Evolutionary conservation across 148 eudicot genomes (phyloP).

Genomic region (Hydrangea macrophylla): DNA sequence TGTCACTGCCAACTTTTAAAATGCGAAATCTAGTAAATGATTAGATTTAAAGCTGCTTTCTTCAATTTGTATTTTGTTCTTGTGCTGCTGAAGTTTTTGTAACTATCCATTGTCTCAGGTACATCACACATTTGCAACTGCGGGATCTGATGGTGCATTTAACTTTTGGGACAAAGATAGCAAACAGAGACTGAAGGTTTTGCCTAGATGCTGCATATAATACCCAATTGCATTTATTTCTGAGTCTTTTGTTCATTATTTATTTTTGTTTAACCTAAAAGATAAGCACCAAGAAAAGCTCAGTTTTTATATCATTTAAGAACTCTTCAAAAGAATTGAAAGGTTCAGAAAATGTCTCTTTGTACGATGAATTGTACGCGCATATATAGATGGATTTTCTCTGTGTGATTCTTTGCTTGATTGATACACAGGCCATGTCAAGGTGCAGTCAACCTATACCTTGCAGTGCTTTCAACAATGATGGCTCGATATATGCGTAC

Average conservation of each 20-base stretch:
- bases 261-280: too few relatives aligned
- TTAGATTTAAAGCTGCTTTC: neutral
- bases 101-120: conserved; percentile 36
- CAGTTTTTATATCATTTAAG: too few relatives aligned
- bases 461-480: conserved; percentile 78
- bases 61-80: conserved; percentile 1
- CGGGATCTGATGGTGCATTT: conserved; percentile 95
- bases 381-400: too few relatives aligned
- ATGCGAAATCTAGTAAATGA: neutral
- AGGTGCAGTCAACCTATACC: conserved; percentile 91
- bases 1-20: neutral
- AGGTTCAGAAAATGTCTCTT: too few relatives aligned
- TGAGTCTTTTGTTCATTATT: too few relatives aligned
- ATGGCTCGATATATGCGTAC: conserved; percentile 84
- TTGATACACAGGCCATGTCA: conserved; percentile 59
- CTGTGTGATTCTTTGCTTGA: neutral
- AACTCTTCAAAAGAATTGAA: too few relatives aligned
- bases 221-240: too few relatives aligned
- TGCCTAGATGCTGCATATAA: too few relatives aligned
- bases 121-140: conserved; percentile 92
- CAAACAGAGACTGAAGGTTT: conserved; percentile 93
- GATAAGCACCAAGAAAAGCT: too few relatives aligned
- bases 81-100: neutral
- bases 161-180: conserved; percentile 99
- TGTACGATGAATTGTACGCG: too few relatives aligned